phyloP scores from a whole-genome alignment of 202 grass and related monocot genomes.

The Panicum hallii region DNA sequence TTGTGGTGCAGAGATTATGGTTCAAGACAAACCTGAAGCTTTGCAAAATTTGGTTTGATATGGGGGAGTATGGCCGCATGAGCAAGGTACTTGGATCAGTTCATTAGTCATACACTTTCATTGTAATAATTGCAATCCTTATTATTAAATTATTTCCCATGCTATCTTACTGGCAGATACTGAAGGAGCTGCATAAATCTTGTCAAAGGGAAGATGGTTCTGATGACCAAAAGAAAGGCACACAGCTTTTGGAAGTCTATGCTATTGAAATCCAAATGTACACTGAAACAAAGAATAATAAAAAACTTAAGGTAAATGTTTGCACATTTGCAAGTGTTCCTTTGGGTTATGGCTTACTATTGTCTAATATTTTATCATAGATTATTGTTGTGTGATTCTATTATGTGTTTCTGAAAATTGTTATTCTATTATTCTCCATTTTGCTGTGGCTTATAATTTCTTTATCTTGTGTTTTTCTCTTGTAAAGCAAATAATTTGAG shows the following conservation, averaged over 20 bases:
- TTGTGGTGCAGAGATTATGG: slow-evolving; percentile 88
- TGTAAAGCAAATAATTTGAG: background rate
- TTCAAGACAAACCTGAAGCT: slow-evolving; percentile 99
- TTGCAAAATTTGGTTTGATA: slow-evolving; percentile 99
- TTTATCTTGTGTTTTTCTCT: background rate
- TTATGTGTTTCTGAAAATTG: background rate
- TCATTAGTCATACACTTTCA: slow-evolving; percentile 1
- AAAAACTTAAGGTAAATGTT: slow-evolving; percentile 85
- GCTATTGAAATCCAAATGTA: slow-evolving; percentile 99
- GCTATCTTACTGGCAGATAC: slow-evolving; percentile 64
- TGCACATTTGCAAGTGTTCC: background rate
- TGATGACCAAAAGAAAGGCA: slow-evolving; percentile 99
- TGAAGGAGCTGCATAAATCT: slow-evolving; percentile 96
- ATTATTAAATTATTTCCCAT: slow-evolving; percentile 15
- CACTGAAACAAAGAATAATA: slow-evolving; percentile 98
- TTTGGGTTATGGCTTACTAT: background rate
- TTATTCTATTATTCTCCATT: slow-evolving; percentile 5
- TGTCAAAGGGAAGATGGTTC: slow-evolving; percentile 97
- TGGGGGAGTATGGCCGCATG: slow-evolving; percentile 97
- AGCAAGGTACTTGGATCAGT: slow-evolving; percentile 71
- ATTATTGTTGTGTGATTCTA: slow-evolving; percentile 7
- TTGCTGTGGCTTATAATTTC: background rate
- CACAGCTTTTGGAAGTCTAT: slow-evolving; percentile 99
- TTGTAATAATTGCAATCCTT: background rate
- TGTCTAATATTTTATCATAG: background rate